A percentile compares a stretch with the other conserved stretches of the same genome.
These are phyloP conservation scores for Mycena polygramma DNA, from an alignment of 768 basidiomycete species.

Conservation along the genomic window DNA sequence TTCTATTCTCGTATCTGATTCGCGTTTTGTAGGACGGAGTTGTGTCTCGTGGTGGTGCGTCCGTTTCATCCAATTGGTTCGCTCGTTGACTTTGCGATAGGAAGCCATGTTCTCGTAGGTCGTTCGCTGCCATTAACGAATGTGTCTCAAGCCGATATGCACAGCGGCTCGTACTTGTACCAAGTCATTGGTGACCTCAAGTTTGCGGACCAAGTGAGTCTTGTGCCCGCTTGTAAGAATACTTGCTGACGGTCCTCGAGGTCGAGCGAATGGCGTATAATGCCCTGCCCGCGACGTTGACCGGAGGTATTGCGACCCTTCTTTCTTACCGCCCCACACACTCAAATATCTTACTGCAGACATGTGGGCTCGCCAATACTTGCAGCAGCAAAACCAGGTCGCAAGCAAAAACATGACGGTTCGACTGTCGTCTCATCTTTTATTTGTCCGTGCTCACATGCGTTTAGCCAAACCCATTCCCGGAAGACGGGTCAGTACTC, in stretches of 20 bases:
- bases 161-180: slow-evolving; percentile 66
- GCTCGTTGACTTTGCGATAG: slow-evolving; percentile 41
- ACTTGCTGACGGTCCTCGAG: slow-evolving; percentile 3
- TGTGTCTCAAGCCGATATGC: neutral
- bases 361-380: slow-evolving; percentile 72
- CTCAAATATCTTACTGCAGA: slow-evolving; percentile 44
- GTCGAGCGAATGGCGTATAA: slow-evolving; percentile 58
- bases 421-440: slow-evolving; percentile 50
- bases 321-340: neutral
- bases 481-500: slow-evolving; percentile 58
- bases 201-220: slow-evolving; percentile 60
- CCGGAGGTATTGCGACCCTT: slow-evolving; percentile 46
- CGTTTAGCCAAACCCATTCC: slow-evolving; percentile 62
- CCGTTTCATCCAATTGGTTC: neutral
- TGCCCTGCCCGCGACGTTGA: slow-evolving; percentile 54
- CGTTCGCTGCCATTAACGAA: neutral
- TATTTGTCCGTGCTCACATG: slow-evolving; percentile 1
- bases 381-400: slow-evolving; percentile 72
- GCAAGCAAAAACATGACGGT: slow-evolving; percentile 66
- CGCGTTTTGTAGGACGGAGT: slow-evolving; percentile 57
- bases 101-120: slow-evolving; percentile 74
- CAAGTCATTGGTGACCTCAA: slow-evolving; percentile 69
- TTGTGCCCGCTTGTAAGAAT: neutral
- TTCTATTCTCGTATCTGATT: slow-evolving; percentile 4
- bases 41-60: slow-evolving; percentile 68